Base-by-base conservation (phyloP, 192 early-diverging fungal genomes). In the Cetraspora pellucida region DNA sequence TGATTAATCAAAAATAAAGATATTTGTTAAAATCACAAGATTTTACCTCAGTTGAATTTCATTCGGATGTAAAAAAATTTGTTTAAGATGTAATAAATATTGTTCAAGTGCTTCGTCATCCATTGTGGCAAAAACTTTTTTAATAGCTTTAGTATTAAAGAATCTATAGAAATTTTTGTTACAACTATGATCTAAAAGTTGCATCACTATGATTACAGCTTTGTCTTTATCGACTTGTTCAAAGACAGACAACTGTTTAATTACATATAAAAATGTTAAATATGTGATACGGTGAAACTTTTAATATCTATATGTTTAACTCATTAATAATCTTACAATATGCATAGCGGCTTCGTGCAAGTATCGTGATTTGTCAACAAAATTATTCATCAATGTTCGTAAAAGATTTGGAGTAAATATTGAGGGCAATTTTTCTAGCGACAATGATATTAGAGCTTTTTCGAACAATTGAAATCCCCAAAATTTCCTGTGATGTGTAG, bases 391-490 rank as follows among this genome's bases (percentile, higher is more conserved):
- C 73, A 98, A 86, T 27, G 87, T 89, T 21, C 93, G 90, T 86
- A 97, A 90, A 59, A 97, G 89, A 81, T 94, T 92, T 25, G 87
- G 89, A 59, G 95, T 93, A 78, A 96, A 93, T 45, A 96, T 73
- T 65, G 89, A 85, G 7, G 89, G 83, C 61, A 93, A 84, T 58
- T 94, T 86, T 6, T 88, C 85, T 28, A 82, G 61, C 0, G 86
- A 71, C 16, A 92, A 75, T 23, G 77, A 81, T 2, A 86, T 86
- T 43, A 95, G 82, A n/a, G 89, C 81, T 72, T 84, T 87, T 70
- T 92, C 89, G 57, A 97, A 89, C 25, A 97, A 79, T 68, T 94
- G 89, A 84, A 96, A 94, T 58, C 94, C 96, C 88, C 96, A 91
- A 84, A 88, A 95, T 81, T 93, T 95, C 77, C 93, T 90, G 79